phyloP scores from a whole-genome alignment of 805 yeast genomes.

The Ogataea chonburiensis region DNA sequence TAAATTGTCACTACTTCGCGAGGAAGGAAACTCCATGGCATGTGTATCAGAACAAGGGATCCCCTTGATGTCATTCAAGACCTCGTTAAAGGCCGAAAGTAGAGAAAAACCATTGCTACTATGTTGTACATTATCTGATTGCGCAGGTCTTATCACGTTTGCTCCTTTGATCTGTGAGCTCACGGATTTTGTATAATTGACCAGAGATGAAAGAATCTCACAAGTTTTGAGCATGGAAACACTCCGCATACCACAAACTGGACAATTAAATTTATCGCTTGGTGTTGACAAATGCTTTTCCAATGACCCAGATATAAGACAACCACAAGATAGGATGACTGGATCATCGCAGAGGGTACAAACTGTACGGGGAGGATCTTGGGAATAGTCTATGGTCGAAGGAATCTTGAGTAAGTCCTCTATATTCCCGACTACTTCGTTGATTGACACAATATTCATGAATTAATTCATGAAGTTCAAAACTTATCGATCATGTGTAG shows the following conservation, averaged over 20 bases:
- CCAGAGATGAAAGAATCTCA: slow-evolving; percentile 33
- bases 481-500: too few relatives aligned
- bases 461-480: too few relatives aligned
- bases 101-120: slow-evolving; percentile 25
- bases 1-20: slow-evolving; percentile 22
- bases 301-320: slow-evolving; percentile 37
- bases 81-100: slow-evolving; percentile 38
- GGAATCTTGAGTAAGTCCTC: slow-evolving; percentile 24
- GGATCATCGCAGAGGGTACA: slow-evolving; percentile 28
- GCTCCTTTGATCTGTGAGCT: slow-evolving; percentile 7
- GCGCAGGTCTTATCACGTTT: slow-evolving; percentile 5
- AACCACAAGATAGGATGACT: slow-evolving; percentile 40
- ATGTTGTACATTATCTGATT: slow-evolving; percentile 6
- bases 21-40: too few relatives aligned
- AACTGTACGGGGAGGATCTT: slow-evolving; percentile 22
- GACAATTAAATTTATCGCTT: slow-evolving; percentile 33
- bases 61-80: slow-evolving; percentile 30
- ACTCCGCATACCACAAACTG: slow-evolving; percentile 32
- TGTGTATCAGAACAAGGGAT: too few relatives aligned
- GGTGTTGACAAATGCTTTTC: slow-evolving; percentile 24
- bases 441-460: too few relatives aligned
- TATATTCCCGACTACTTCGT: slow-evolving; percentile 17
- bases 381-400: slow-evolving; percentile 24
- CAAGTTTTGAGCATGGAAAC: slow-evolving; percentile 33
- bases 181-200: slow-evolving; percentile 12